Base-by-base conservation (phyloP, 2,329 filamentous ascomycete genomes). In the Botrytis galanthina region DNA sequence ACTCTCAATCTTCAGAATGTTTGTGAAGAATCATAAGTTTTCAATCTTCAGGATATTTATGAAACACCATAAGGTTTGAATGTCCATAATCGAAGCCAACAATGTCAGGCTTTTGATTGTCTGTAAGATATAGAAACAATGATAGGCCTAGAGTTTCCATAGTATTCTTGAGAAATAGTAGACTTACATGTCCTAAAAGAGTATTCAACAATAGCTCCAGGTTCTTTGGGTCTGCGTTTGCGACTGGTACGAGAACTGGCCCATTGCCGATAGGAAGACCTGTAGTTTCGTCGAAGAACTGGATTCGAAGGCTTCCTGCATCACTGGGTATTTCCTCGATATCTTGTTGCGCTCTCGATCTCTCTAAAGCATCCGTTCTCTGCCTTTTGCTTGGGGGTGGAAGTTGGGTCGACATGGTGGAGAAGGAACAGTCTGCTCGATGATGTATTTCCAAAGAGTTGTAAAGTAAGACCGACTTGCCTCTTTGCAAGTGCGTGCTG, bases 301-400 rank as follows among this genome's bases (percentile, higher is more conserved):
- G 93, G 66, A 97, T 91, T 82, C 93, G 92, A 81, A 97, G 90
- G 74, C 90, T 94, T 77, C 94, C 94, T 67, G 90, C 85, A 76
- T 92, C 87, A 48, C 90, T 88, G 0, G 92, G 88, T 68, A 92
- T 87, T 35, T 90, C 85, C 60, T 88, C 85, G 70, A 95, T 87
- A 84, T 95, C 91, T 80, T 96, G 91, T 80, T 97, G 94, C 64
- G 89, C 85, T 76, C 90, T 87, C 12, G 92, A 88, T 79, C 89
- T 90, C 78, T 93, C 93, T 59, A 92, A 86, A 35, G 88, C 87
- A 78, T 93, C 93, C 68, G 92, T 89, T 82, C 91, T 92, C 81
- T 97, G 94, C 75, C 94, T 90, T 83, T 98, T 98, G 70, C 91
- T 95, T 7, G 93, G 93, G 64, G 93, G 94, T n/a, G 94, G 94